Base-by-base conservation (phyloP, 371 early-diverging fungal species). In the Haplosporangium sp. region DNA sequence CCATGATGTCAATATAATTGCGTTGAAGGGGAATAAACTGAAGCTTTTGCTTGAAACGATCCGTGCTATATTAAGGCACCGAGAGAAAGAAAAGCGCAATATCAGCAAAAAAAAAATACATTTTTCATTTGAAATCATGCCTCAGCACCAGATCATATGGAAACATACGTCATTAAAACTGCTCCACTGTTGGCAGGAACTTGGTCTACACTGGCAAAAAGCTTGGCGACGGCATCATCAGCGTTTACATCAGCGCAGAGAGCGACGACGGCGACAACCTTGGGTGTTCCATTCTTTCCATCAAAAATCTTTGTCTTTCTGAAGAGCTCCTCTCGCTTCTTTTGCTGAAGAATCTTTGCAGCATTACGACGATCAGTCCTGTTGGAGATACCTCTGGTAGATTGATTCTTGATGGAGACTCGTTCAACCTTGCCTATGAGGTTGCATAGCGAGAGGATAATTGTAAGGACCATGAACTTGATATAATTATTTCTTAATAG, bases 351-450 rank as follows among this genome's bases (percentile, higher is more conserved):
- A 34, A 94, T 72, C 78, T 91, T 93, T 39, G 95, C 93, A 7
- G 94, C 85, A 85, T 97, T 94, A 45, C 93, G 89, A 47, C 97
- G 92, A 84, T 97, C 97, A n/a, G 87, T 85, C 71, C 92, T 94
- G 63, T 85, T 87, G 42, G 86, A 71, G 13, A 77, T 50, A 17
- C 88, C 87, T 42, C 73, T 72, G 6, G 70, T 47, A 61, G 86
- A 52, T 63, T 85, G 75, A 61, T 88, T 85, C 79, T 91, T 92
- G 73, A 92, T 74, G 50, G 87, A 72, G 1, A 78, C 86, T 8
- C 94, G 88, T 76, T 93, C 90, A 38, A 93, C 90, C 82, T 94
- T 94, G 69, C 94, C 89, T 89, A 59, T 19, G 45, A 20, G 17
- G 44, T 6, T 2, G 20, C 38, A 20, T 20, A 27, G 3, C 17